A percentile compares a stretch with the other conserved stretches of the same genome.
phyloP scores from a whole-genome alignment of 768 basidiomycete genomes.

The Hypholoma sublateritium region DNA sequence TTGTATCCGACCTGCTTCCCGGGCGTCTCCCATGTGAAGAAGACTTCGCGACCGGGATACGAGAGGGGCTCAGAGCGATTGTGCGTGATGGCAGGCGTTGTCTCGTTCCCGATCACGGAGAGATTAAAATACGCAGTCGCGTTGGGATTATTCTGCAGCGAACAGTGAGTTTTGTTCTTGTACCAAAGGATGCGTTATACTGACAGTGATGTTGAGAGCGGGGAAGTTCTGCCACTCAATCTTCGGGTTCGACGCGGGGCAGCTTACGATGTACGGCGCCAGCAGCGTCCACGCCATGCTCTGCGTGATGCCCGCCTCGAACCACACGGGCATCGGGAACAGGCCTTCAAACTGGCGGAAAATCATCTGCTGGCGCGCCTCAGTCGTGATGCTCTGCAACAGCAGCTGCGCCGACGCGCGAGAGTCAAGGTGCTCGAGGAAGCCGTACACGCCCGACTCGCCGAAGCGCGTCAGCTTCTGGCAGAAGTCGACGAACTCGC shows the following conservation, averaged over 20 bases:
- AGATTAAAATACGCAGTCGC: conserved; percentile 24
- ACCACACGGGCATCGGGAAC: conserved; percentile 62
- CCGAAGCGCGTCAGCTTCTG: conserved; percentile 56
- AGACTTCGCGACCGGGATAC: conserved; percentile 36
- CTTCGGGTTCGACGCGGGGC: conserved; percentile 51
- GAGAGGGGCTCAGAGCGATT: background rate
- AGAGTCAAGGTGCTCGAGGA: conserved; percentile 63
- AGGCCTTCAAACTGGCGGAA: conserved; percentile 62
- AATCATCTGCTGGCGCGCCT: conserved; percentile 64
- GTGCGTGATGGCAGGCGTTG: conserved; percentile 40
- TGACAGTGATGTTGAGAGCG: conserved; percentile 43
- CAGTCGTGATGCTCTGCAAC: conserved; percentile 56
- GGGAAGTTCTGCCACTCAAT: conserved; percentile 61
- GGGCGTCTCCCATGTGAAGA: conserved; percentile 55
- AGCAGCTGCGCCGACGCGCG: conserved; percentile 52
- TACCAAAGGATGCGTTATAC: too few species aligned
- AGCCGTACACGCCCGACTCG: conserved; percentile 62
- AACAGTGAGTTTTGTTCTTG: too few species aligned
- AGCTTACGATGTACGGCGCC: conserved; percentile 48
- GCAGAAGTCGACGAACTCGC: conserved; percentile 60
- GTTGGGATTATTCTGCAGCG: conserved; percentile 8
- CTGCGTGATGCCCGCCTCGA: conserved; percentile 58
- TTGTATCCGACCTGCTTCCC: conserved; percentile 54
- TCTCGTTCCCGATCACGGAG: conserved; percentile 30
- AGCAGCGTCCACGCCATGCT: conserved; percentile 64